Evolutionary conservation across 1,139 yeast species (phyloP).

Genomic region (Nadsonia commutata): DNA sequence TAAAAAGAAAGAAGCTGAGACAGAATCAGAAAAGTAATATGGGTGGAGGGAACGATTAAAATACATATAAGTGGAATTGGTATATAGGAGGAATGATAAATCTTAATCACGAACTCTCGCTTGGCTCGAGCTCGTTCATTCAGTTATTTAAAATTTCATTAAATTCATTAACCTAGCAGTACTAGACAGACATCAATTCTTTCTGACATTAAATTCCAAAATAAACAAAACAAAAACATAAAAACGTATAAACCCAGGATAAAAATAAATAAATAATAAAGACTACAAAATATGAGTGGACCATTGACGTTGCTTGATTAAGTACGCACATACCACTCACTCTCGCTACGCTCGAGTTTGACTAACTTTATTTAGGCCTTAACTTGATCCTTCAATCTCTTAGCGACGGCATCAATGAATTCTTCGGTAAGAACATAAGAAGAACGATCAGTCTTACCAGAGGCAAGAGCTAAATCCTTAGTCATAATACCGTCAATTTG

Average conservation of each 20-base stretch:
- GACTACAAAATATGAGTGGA: too few species aligned
- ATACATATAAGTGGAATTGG: too few species aligned
- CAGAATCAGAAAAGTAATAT: too few species aligned
- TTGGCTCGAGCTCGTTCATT: too few species aligned
- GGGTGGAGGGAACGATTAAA: too few species aligned
- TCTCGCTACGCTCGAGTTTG: not conserved
- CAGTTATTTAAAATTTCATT: too few species aligned
- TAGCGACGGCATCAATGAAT: constrained; percentile 70
- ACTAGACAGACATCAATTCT: not conserved
- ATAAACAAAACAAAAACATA: not conserved
- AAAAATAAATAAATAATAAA: not conserved
- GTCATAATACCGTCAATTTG: constrained; percentile 81
- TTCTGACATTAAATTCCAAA: not conserved
- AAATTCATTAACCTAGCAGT: not conserved
- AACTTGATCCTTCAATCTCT: constrained; percentile 24
- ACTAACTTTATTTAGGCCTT: not conserved
- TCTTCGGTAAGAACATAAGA: constrained; percentile 82
- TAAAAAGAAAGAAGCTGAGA: not conserved
- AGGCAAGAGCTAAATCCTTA: constrained; percentile 81
- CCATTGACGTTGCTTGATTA: too few species aligned
- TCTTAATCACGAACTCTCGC: too few species aligned
- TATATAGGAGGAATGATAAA: too few species aligned
- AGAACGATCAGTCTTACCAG: constrained; percentile 69
- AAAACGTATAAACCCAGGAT: not conserved
- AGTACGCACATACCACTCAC: too few species aligned